These are phyloP conservation scores for Jaminaea rosea DNA, from an alignment of 1,284 basidiomycete genomes.

Conservation along the genomic window DNA sequence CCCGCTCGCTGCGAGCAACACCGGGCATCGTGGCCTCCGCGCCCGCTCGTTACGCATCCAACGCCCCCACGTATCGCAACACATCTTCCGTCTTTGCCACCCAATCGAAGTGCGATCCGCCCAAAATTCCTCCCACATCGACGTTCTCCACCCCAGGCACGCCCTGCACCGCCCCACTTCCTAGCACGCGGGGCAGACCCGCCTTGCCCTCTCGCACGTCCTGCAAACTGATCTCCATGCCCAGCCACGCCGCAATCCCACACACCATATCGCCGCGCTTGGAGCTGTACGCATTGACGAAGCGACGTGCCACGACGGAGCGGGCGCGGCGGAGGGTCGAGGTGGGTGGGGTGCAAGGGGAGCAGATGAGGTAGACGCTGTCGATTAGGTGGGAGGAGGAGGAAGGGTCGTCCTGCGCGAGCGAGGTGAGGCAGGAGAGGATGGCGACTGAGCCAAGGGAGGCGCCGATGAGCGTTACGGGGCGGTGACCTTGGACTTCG, in stretches of 20 bases:
- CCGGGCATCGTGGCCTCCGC: no score
- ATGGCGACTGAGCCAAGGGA: constrained; percentile 54
- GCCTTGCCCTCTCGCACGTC: constrained; percentile 50
- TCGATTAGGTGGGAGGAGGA: constrained; percentile 50
- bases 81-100: no score
- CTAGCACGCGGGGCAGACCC: constrained; percentile 24
- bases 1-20: no score
- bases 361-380: constrained; percentile 48
- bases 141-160: constrained; percentile 32
- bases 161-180: constrained; percentile 19
- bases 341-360: constrained; percentile 50
- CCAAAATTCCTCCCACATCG: constrained; percentile 33
- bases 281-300: constrained; percentile 51
- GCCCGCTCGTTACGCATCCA: no score
- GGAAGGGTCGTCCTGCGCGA: constrained; percentile 41
- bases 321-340: constrained; percentile 51
- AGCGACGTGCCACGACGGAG: constrained; percentile 49
- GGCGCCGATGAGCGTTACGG: constrained; percentile 53
- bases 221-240: constrained; percentile 38
- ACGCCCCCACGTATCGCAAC: no score
- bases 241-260: constrained; percentile 52
- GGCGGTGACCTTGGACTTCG: constrained; percentile 54
- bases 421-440: constrained; percentile 52
- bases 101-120: constrained; percentile 31
- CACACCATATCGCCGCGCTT: constrained; percentile 52